Conservation (phyloP, 2,329 filamentous ascomycete genomes). For the Aureobasidium sp. region DNA sequence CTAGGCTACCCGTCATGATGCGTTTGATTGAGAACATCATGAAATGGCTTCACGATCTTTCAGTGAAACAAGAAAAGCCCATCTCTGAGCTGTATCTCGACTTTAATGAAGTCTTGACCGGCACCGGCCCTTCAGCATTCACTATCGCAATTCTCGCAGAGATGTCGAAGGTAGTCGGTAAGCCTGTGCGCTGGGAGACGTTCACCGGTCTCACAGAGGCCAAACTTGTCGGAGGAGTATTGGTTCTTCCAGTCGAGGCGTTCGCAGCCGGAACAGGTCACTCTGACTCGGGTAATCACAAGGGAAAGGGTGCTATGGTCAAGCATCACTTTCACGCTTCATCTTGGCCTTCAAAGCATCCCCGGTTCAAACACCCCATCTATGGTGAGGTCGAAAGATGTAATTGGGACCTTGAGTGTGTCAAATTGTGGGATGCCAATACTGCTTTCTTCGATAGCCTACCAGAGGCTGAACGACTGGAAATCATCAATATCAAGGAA, state of each 20-base stretch:
- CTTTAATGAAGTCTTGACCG: constrained; percentile 74
- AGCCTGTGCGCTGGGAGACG: constrained; percentile 61
- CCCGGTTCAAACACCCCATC: constrained; percentile 64
- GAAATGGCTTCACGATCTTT: constrained; percentile 65
- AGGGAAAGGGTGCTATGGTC: constrained; percentile 61
- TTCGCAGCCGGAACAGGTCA: constrained; percentile 77
- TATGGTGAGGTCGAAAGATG: constrained; percentile 77
- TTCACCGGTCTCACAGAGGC: constrained; percentile 73
- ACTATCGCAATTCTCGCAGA: constrained; percentile 69
- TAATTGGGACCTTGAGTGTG: constrained; percentile 74
- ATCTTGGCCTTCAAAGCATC: constrained; percentile 73
- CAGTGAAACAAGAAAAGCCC: constrained; percentile 61
- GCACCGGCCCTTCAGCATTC: constrained; percentile 74
- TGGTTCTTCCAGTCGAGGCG: constrained; percentile 73
- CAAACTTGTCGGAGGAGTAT: constrained; percentile 65
- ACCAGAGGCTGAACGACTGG: constrained; percentile 55
- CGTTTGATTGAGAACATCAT: constrained; percentile 72
- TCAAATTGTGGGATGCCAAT: constrained; percentile 71
- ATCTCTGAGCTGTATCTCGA: constrained; percentile 67
- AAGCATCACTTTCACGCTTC: constrained; percentile 82
- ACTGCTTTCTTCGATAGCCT: constrained; percentile 67
- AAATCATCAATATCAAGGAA: constrained; percentile 8
- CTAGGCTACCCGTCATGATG: constrained; percentile 71
- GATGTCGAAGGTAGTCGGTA: constrained; percentile 58
- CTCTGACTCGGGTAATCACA: constrained; percentile 74